Evolutionary conservation across 2,329 filamentous ascomycete species (phyloP).

Genomic region (Exserohilum rostratum): DNA sequence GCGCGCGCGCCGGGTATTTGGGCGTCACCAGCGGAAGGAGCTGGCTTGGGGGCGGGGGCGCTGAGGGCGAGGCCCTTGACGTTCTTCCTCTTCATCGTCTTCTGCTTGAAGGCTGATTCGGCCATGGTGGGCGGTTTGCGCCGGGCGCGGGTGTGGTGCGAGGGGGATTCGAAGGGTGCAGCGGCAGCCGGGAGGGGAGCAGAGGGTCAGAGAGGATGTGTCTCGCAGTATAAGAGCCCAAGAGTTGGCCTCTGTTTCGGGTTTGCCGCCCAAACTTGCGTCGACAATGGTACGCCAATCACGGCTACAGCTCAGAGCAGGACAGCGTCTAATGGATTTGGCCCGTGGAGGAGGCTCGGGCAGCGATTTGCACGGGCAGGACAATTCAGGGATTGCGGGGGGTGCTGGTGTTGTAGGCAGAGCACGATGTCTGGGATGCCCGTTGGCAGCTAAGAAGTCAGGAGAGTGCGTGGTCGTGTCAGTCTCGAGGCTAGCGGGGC

Average conservation of each 20-base stretch:
- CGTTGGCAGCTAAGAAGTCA: constrained; percentile 25
- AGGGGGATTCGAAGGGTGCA: constrained; percentile 6
- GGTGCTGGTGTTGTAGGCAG: constrained; percentile 12
- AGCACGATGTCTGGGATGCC: constrained; percentile 24
- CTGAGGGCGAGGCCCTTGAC: constrained; percentile 93
- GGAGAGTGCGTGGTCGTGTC: constrained; percentile 30
- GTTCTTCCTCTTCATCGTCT: constrained; percentile 98
- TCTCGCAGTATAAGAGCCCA: constrained; percentile 11
- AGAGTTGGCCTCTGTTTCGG: constrained; percentile 35
- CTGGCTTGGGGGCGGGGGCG: constrained; percentile 72
- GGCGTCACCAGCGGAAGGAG: constrained; percentile 73
- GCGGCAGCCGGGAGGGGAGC: constrained; percentile 3
- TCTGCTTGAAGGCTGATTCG: constrained; percentile 64
- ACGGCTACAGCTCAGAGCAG: constrained; percentile 39
- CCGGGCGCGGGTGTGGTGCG: constrained; percentile 20
- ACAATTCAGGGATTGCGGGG: constrained; percentile 31
- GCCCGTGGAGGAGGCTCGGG: constrained; percentile 32
- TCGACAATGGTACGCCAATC: constrained; percentile 46
- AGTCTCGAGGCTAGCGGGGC: constrained; percentile 30
- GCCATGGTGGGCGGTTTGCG: constrained; percentile 54
- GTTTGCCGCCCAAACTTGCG: constrained; percentile 47
- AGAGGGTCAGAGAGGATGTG: constrained; percentile 15
- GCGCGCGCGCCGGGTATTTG: constrained; percentile 65
- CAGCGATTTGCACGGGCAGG: constrained; percentile 18
- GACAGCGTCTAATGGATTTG: constrained; percentile 50